phyloP scores from a whole-genome alignment of 768 basidiomycete genomes.

The Panaeolus papilionaceus region DNA sequence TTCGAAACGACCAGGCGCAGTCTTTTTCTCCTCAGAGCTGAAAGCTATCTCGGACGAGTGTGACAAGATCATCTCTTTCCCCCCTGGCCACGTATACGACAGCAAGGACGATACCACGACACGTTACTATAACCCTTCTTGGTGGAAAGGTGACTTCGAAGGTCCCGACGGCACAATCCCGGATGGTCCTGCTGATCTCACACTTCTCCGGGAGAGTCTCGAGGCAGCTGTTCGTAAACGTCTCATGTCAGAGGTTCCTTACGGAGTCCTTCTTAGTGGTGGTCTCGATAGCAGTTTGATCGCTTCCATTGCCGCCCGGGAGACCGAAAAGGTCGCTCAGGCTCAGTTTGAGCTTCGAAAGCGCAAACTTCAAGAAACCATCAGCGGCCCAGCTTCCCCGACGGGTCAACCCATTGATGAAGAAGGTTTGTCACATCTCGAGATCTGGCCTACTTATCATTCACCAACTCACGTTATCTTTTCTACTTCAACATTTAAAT shows the following conservation, averaged over 20 bases:
- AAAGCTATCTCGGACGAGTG: slow-evolving; percentile 92
- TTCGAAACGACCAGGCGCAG: slow-evolving; percentile 79
- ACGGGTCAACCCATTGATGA: slow-evolving; percentile 51
- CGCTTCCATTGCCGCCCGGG: slow-evolving; percentile 91
- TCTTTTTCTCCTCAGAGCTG: slow-evolving; percentile 96
- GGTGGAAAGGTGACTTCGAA: slow-evolving; percentile 89
- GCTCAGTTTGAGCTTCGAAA: slow-evolving; percentile 78
- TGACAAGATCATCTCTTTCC: slow-evolving; percentile 94
- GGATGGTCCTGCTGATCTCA: slow-evolving; percentile 66
- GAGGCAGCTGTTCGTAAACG: slow-evolving; percentile 94
- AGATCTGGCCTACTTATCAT: background rate
- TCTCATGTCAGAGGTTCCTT: slow-evolving; percentile 98
- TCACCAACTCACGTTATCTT: slow-evolving; percentile 2
- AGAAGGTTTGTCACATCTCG: slow-evolving; percentile 49
- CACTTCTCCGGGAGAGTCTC: slow-evolving; percentile 75
- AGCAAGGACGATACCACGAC: slow-evolving; percentile 77
- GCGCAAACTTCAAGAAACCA: slow-evolving; percentile 57
- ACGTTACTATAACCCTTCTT: slow-evolving; percentile 87
- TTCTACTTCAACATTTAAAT: slow-evolving; percentile 10
- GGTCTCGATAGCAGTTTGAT: slow-evolving; percentile 97
- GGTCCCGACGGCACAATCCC: slow-evolving; percentile 60
- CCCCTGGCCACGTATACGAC: slow-evolving; percentile 97
- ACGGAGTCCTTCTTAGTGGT: slow-evolving; percentile 94
- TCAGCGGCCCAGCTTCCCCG: slow-evolving; percentile 66
- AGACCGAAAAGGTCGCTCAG: slow-evolving; percentile 89